These are phyloP conservation scores for Ophiostoma ips DNA, from an alignment of 2,329 filamentous ascomycete genomes.

Conservation along the genomic window DNA sequence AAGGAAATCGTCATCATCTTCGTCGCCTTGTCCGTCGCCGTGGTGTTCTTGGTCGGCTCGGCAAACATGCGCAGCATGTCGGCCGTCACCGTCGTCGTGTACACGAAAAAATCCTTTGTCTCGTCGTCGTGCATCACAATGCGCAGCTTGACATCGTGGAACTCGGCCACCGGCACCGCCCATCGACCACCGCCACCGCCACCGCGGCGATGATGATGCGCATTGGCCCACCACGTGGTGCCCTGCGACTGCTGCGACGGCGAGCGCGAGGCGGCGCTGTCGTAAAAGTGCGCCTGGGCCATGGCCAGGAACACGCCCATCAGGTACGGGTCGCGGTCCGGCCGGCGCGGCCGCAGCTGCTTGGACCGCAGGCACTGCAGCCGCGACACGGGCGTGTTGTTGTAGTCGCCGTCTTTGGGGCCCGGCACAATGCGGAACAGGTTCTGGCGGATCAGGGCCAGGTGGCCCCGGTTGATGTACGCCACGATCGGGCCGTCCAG, in stretches of 20 bases:
- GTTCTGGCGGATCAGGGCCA: constrained; percentile 31
- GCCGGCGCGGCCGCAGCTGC: constrained; percentile 31
- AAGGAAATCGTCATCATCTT: constrained; percentile 30
- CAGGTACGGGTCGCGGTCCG: constrained; percentile 38
- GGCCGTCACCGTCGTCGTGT: constrained; percentile 34
- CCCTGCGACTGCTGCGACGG: too few species aligned
- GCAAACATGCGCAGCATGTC: constrained; percentile 37
- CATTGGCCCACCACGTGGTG: constrained; percentile 14
- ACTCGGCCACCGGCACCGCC: constrained; percentile 15
- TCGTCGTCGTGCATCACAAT: constrained; percentile 37
- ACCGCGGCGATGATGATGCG: too few species aligned
- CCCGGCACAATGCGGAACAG: constrained; percentile 32
- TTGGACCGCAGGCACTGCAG: constrained; percentile 34
- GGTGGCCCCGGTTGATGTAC: constrained; percentile 34
- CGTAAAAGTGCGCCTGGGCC: constrained; percentile 42
- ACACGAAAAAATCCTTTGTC: constrained; percentile 37
- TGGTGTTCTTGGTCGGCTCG: constrained; percentile 26
- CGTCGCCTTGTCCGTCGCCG: background rate
- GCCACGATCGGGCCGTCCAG: constrained; percentile 24
- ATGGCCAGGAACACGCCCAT: constrained; percentile 40
- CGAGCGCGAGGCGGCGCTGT: constrained; percentile 8
- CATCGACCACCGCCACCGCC: too few species aligned
- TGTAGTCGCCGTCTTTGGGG: constrained; percentile 21
- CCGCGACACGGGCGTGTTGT: constrained; percentile 33
- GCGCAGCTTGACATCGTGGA: constrained; percentile 34